These are phyloP conservation scores for Botrytis paeoniae DNA, from an alignment of 2,329 filamentous ascomycete genomes.

Conservation along the genomic window DNA sequence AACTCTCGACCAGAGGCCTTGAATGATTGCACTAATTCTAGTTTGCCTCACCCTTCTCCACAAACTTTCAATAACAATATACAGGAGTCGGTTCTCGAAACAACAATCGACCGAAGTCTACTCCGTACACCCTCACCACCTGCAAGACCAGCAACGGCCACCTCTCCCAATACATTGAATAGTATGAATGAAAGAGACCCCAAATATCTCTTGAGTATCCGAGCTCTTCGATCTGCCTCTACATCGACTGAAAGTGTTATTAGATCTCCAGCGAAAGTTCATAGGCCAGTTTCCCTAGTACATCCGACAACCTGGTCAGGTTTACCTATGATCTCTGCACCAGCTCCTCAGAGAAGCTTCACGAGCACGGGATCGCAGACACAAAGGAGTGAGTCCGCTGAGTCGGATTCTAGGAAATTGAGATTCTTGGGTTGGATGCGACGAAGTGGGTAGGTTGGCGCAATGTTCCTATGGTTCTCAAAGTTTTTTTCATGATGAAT, in stretches of 20 bases:
- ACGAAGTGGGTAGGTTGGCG: neutral
- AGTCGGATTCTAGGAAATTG: neutral
- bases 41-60: neutral
- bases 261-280: neutral
- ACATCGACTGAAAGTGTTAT: neutral
- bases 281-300: neutral
- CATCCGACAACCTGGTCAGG: neutral
- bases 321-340: neutral
- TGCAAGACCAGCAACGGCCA: neutral
- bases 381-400: neutral
- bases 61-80: neutral
- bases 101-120: slow-evolving; percentile 10
- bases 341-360: neutral
- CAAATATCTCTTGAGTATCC: slow-evolving; percentile 25
- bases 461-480: neutral
- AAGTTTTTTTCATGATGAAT: neutral
- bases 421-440: neutral
- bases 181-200: slow-evolving; percentile 30
- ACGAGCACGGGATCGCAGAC: neutral
- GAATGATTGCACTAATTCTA: neutral
- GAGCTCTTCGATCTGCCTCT: slow-evolving; percentile 21
- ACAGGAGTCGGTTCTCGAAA: neutral
- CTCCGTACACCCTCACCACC: slow-evolving; percentile 18
- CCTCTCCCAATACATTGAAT: slow-evolving; percentile 28
- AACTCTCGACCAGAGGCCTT: neutral